phyloP scores from a whole-genome alignment of 116 monocot genomes.

The Phalaenopsis hybrid region DNA sequence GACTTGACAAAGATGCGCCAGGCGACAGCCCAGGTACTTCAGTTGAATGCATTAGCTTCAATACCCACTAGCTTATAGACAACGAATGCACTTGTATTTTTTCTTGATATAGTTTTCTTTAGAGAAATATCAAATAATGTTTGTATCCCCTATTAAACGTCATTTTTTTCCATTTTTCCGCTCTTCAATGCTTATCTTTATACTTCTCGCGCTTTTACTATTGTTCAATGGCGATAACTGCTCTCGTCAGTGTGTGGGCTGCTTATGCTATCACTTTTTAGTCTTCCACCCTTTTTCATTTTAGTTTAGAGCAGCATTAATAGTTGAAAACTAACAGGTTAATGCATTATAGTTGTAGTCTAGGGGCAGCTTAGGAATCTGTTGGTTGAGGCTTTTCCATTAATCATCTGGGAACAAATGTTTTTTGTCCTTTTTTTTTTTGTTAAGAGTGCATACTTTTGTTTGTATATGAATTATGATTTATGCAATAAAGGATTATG shows the following conservation, averaged over 20 bases:
- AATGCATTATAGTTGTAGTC: not conserved
- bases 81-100: not conserved
- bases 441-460: not conserved
- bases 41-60: not conserved
- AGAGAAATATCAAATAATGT: not conserved
- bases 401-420: not conserved
- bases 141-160: not conserved
- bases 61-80: not conserved
- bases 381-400: not conserved
- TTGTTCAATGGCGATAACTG: not conserved
- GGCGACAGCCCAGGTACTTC: constrained; percentile 87
- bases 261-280: not conserved
- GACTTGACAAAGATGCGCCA: constrained; percentile 98
- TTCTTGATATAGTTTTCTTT: not conserved
- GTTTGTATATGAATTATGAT: not conserved
- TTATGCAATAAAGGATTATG: not conserved
- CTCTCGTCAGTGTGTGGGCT: not conserved
- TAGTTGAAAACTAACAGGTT: not conserved
- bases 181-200: not conserved
- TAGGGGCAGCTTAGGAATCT: not conserved
- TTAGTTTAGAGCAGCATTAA: not conserved
- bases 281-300: not conserved
- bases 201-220: not conserved
- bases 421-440: not conserved
- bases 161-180: not conserved